These are phyloP conservation scores for Mycena venus DNA, from an alignment of 768 basidiomycete species.

Conservation along the genomic window DNA sequence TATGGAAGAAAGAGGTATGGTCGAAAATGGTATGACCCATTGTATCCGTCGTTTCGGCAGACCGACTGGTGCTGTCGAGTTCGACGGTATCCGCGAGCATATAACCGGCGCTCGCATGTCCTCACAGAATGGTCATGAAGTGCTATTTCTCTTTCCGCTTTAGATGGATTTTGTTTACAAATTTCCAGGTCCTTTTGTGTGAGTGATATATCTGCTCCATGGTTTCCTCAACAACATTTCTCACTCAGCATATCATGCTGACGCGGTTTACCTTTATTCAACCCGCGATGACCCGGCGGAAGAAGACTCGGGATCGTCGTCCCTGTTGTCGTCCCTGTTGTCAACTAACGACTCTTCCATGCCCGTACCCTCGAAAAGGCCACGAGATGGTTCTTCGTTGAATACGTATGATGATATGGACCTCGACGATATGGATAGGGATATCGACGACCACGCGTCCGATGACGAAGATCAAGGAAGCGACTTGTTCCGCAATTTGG, in stretches of 20 bases:
- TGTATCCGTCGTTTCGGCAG: slow-evolving; percentile 89
- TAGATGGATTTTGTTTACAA: neutral
- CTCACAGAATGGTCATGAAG: slow-evolving; percentile 80
- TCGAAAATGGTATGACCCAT: slow-evolving; percentile 69
- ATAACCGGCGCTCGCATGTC: slow-evolving; percentile 86
- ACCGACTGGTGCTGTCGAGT: slow-evolving; percentile 29
- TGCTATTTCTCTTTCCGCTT: slow-evolving; percentile 42
- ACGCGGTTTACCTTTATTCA: slow-evolving; percentile 81
- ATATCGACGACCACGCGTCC: slow-evolving; percentile 46
- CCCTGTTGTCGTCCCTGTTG: slow-evolving; percentile 37
- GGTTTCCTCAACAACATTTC: slow-evolving; percentile 16
- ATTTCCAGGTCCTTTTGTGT: slow-evolving; percentile 73
- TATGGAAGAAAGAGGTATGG: slow-evolving; percentile 78
- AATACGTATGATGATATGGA: slow-evolving; percentile 48
- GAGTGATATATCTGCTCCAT: slow-evolving; percentile 44
- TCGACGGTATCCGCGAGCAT: slow-evolving; percentile 62
- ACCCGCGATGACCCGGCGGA: slow-evolving; percentile 70
- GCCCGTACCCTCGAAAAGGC: slow-evolving; percentile 32
- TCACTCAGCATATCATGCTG: slow-evolving; percentile 79
- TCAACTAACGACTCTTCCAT: slow-evolving; percentile 41
- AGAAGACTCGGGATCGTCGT: slow-evolving; percentile 34
- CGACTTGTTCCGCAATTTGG: slow-evolving; percentile 37
- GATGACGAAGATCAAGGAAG: slow-evolving; percentile 40
- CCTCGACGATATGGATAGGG: slow-evolving; percentile 49
- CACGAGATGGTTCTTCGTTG: slow-evolving; percentile 31